Evolutionary conservation across 768 basidiomycete genomes (phyloP), one percentile per base, ranked within the genome.

Genomic region (Tylopilus subfusipes): DNA sequence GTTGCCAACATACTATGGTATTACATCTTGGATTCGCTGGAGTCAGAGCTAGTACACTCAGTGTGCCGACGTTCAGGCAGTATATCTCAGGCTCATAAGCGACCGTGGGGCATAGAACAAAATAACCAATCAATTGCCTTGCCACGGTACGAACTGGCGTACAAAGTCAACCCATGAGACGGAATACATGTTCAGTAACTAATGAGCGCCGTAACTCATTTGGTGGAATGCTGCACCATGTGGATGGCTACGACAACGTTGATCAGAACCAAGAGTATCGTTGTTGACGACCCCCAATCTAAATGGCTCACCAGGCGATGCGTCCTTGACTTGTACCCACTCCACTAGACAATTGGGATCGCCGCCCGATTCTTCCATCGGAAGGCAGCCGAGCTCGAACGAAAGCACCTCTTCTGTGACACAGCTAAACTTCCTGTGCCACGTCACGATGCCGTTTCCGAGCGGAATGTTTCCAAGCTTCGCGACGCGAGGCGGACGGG

Each of bases 241-340:
- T 54, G 39, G 8, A 59, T 59, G 22, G 58, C 58, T 59, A 39
- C 18, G 11, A 27, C 13, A 16, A 9, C 22, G 12, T 11, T 12
- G 8, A 33, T 49, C 24, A 54, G 47, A 54, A 54, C 34, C 10
- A n/a, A 30, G 27, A 11, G 7, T 1, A 33, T 24, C 43, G 9
- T 10, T 11, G 21, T 10, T 11, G 21, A 22, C 21, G 16, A 16
- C 2, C 11, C n/a, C 11, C 38, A 6, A 13, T n/a, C 21, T 5
- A 21, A 4, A 12, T 24, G 31, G 12, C 58, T 59, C 43, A 59
- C 57, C 58, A 30, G 58, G 58, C 10, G 42, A 1, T 18, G 31
- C 27, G 9, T 55, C 44, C 52, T 59, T 60, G 33, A 60, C 59
- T 13, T 59, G 58, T 13, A 59, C 31, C 58, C 58, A 60, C 7